phyloP scores from a whole-genome alignment of 495 filamentous ascomycete genomes.

The Chaetomium tenue region DNA sequence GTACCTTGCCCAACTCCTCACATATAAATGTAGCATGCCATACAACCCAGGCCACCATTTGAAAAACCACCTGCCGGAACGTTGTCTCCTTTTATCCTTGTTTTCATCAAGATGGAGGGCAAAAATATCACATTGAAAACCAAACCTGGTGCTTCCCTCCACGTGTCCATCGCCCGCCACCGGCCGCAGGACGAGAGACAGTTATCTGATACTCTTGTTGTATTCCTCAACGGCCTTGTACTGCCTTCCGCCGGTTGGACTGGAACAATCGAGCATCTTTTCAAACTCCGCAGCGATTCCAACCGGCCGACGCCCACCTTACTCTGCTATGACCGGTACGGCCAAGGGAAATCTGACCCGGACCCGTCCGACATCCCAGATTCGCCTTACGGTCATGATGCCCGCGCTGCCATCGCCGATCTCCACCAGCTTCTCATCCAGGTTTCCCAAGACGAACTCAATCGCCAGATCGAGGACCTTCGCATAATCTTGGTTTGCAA shows the following conservation, averaged over 20 bases:
- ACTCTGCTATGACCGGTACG: constrained; percentile 63
- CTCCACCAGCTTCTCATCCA: constrained; percentile 52
- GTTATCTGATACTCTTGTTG: constrained; percentile 44
- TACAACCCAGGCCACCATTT: background rate
- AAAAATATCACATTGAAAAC: constrained; percentile 21
- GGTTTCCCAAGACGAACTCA: constrained; percentile 29
- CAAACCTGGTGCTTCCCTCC: constrained; percentile 30
- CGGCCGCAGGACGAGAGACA: constrained; percentile 10
- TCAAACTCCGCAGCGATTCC: constrained; percentile 28
- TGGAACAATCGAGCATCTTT: constrained; percentile 45
- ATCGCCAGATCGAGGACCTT: constrained; percentile 1
- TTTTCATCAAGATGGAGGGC: constrained; percentile 22
- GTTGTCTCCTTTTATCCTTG: background rate
- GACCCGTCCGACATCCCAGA: constrained; percentile 54
- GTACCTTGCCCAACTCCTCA: background rate
- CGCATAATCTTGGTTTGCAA: constrained; percentile 54
- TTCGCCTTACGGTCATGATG: constrained; percentile 54
- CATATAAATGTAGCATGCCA: too few relatives aligned
- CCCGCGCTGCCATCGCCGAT: constrained; percentile 47
- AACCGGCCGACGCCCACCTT: constrained; percentile 44
- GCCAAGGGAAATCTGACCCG: constrained; percentile 57
- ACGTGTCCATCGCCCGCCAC: constrained; percentile 23
- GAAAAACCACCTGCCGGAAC: background rate
- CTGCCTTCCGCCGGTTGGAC: constrained; percentile 53
- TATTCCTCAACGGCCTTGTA: constrained; percentile 63